These are phyloP conservation scores for Funneliformis mosseae DNA, from an alignment of 192 early-diverging fungal species.

Conservation along the genomic window DNA sequence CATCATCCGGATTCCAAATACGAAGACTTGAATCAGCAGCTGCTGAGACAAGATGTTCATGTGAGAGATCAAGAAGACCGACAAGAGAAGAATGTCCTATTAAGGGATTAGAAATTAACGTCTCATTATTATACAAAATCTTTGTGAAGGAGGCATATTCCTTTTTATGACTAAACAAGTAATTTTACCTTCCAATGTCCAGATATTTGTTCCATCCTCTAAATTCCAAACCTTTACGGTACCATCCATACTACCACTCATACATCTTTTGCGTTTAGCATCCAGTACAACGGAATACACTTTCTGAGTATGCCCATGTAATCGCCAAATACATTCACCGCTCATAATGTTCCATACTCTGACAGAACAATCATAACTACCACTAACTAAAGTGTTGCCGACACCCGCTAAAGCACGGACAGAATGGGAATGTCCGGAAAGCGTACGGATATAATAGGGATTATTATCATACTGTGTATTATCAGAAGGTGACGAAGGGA, in stretches of 20 bases:
- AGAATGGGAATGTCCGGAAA: constrained; percentile 86
- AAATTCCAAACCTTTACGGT: constrained; percentile 93
- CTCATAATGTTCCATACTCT: constrained; percentile 87
- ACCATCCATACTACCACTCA: constrained; percentile 94
- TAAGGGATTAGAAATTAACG: neutral
- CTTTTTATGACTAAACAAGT: constrained; percentile 46
- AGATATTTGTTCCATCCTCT: constrained; percentile 75
- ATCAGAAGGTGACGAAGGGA: constrained; percentile 34
- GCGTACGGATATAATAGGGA: constrained; percentile 80
- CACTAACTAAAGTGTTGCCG: constrained; percentile 85
- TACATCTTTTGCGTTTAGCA: constrained; percentile 78
- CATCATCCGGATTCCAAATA: constrained; percentile 81
- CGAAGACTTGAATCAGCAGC: constrained; percentile 94
- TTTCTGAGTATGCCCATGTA: constrained; percentile 89
- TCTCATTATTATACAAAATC: neutral
- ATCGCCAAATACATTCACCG: constrained; percentile 67
- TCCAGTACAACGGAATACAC: constrained; percentile 95
- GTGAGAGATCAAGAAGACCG: constrained; percentile 85
- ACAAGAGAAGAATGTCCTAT: constrained; percentile 93
- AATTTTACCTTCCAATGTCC: constrained; percentile 84
- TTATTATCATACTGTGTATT: constrained; percentile 45
- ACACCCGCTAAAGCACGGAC: constrained; percentile 92
- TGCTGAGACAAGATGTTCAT: constrained; percentile 87
- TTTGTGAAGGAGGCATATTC: neutral
- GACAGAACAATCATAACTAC: constrained; percentile 90